These are phyloP conservation scores for Saccharomyces cerevisiae DNA, from an alignment of 805 yeast genomes.

Conservation along the genomic window DNA sequence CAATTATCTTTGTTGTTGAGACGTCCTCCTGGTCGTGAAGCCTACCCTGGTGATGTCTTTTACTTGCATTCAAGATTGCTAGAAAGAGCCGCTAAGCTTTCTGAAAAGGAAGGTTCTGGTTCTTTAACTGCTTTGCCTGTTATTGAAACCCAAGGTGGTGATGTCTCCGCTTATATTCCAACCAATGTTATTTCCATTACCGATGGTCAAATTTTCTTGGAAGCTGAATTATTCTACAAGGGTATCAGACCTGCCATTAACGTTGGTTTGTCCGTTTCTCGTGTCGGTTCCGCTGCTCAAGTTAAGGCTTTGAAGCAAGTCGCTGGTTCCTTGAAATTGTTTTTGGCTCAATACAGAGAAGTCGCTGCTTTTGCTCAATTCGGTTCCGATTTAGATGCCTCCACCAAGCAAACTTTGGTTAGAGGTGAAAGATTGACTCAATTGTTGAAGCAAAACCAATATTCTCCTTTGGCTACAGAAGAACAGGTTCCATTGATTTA, in stretches of 20 bases:
- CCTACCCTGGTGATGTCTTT: conserved; percentile 95
- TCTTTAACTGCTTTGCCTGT: conserved; percentile 93
- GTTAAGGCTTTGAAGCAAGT: conserved; percentile 99
- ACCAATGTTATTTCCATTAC: conserved; percentile 96
- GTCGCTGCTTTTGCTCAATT: conserved; percentile 99
- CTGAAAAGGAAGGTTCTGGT: conserved; percentile 82
- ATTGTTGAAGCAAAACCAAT: conserved; percentile 96
- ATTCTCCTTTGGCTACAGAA: conserved; percentile 93
- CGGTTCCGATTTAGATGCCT: conserved; percentile 99
- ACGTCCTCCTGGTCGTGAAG: conserved; percentile 96
- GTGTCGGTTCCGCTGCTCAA: conserved; percentile 99
- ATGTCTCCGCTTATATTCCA: conserved; percentile 95
- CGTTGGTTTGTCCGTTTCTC: conserved; percentile 99
- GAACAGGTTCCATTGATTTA: conserved; percentile 97
- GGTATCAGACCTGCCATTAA: conserved; percentile 99
- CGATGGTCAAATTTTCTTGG: conserved; percentile 97
- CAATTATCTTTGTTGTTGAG: conserved; percentile 95
- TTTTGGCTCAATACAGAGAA: conserved; percentile 99
- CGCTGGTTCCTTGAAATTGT: conserved; percentile 99
- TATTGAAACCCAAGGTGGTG: conserved; percentile 99
- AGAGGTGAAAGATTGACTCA: conserved; percentile 99
- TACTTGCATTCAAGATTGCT: conserved; percentile 90
- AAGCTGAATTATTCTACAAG: conserved; percentile 99
- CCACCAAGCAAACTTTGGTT: conserved; percentile 95
- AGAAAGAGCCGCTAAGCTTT: conserved; percentile 97